These are phyloP conservation scores for Curvularia hawaiiensis DNA, from an alignment of 2,329 filamentous ascomycete genomes.

Conservation along the genomic window DNA sequence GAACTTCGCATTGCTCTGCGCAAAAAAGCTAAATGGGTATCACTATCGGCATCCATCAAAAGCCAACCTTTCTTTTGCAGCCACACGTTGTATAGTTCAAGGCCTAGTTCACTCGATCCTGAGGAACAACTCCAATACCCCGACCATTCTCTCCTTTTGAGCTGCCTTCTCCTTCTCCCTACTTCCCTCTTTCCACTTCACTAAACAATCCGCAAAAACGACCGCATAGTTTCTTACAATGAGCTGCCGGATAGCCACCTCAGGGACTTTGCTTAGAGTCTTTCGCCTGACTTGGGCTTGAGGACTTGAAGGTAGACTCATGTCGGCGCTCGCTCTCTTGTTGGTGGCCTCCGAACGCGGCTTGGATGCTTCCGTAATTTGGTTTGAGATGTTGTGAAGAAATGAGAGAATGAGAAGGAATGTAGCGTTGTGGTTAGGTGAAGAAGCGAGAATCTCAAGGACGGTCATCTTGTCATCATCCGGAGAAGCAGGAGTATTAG, in stretches of 20 bases:
- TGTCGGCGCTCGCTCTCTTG: slow-evolving; percentile 35
- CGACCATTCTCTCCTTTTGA: slow-evolving; percentile 67
- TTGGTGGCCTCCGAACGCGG: slow-evolving; percentile 26
- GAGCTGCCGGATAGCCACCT: slow-evolving; percentile 60
- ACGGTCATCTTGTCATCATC: slow-evolving; percentile 66
- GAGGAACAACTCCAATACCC: slow-evolving; percentile 74
- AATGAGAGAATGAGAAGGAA: slow-evolving; percentile 88
- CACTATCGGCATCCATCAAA: not conserved
- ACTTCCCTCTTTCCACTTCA: slow-evolving; percentile 54
- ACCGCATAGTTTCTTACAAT: slow-evolving; percentile 68
- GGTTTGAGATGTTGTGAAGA: slow-evolving; percentile 64
- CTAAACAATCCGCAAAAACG: slow-evolving; percentile 67
- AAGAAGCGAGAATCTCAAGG: slow-evolving; percentile 74
- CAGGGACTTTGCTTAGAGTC: slow-evolving; percentile 52
- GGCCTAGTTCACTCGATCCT: not conserved
- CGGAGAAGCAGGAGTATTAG: slow-evolving; percentile 47
- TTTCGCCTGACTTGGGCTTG: slow-evolving; percentile 46
- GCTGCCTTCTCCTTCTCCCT: slow-evolving; percentile 65
- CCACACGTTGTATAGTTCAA: not conserved
- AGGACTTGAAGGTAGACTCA: slow-evolving; percentile 35
- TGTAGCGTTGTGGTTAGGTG: slow-evolving; percentile 78
- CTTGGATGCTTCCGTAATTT: slow-evolving; percentile 51
- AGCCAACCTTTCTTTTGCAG: not conserved
- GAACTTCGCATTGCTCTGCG: not conserved
- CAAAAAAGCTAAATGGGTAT: not conserved